Evolutionary conservation across 2,329 filamentous ascomycete species (phyloP).

Genomic region (Colletotrichum sp.): DNA sequence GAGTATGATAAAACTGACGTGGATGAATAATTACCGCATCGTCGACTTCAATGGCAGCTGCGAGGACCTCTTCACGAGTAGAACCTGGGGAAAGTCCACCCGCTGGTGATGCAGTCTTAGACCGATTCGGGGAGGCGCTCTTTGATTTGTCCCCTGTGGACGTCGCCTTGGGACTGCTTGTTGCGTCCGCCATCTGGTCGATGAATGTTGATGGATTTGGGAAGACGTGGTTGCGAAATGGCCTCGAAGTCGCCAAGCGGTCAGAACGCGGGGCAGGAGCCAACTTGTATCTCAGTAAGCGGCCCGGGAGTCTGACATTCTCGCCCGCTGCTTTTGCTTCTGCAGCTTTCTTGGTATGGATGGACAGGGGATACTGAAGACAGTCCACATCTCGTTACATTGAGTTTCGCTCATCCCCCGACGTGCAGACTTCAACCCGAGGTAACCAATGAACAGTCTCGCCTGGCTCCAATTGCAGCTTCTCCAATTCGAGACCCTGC

Average conservation of each 20-base stretch:
- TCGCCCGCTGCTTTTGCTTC: neutral
- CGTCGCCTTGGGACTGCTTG: neutral
- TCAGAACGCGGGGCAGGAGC: neutral
- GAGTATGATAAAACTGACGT: accelerated
- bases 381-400: neutral
- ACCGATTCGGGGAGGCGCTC: neutral
- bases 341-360: neutral
- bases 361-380: neutral
- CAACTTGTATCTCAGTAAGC: neutral
- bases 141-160: neutral
- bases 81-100: neutral
- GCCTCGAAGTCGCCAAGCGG: neutral
- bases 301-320: neutral
- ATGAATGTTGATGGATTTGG: neutral
- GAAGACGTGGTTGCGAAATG: neutral
- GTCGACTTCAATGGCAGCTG: neutral
- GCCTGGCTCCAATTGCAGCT: neutral
- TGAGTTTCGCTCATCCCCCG: neutral
- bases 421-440: neutral
- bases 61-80: neutral
- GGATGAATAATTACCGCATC: neutral
- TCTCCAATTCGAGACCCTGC: neutral
- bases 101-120: neutral
- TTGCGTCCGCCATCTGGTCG: neutral
- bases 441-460: neutral